Evolutionary conservation across 495 filamentous ascomycete species (phyloP).

Genomic region (Talaromyces proteolyticus): DNA sequence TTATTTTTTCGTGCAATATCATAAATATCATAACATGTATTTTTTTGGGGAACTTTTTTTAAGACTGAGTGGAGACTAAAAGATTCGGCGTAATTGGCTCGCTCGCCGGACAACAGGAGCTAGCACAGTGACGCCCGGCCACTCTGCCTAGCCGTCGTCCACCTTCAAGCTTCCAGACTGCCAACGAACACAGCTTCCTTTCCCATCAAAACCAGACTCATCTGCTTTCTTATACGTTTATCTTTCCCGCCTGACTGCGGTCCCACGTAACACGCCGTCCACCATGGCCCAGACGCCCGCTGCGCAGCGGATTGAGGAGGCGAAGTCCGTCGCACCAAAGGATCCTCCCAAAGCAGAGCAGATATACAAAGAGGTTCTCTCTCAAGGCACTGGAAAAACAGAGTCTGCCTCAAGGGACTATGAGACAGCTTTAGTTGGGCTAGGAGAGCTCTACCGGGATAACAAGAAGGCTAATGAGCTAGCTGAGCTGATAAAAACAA

Average conservation of each 20-base stretch:
- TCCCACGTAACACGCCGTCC: background rate
- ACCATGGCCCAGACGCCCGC: slow-evolving; percentile 48
- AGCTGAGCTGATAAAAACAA: slow-evolving; percentile 84
- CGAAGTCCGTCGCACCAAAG: slow-evolving; percentile 72
- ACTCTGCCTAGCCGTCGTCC: slow-evolving; percentile 2
- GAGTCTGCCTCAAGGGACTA: slow-evolving; percentile 85
- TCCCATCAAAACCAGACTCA: background rate
- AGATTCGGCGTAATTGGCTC: slow-evolving; percentile 5
- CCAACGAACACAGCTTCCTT: too few relatives aligned
- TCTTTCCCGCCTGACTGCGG: background rate
- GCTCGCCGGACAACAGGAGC: background rate
- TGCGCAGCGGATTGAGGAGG: slow-evolving; percentile 69
- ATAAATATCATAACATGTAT: too few relatives aligned
- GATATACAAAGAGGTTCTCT: slow-evolving; percentile 83
- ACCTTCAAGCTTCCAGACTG: too few relatives aligned
- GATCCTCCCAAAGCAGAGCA: slow-evolving; percentile 74
- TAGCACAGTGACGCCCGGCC: slow-evolving; percentile 1
- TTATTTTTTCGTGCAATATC: too few relatives aligned
- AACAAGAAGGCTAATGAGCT: slow-evolving; percentile 83
- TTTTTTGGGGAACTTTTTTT: background rate
- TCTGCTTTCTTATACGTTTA: too few relatives aligned
- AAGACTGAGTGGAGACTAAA: background rate
- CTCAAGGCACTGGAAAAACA: slow-evolving; percentile 72
- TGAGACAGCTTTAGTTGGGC: slow-evolving; percentile 71
- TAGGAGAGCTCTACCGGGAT: slow-evolving; percentile 91